Conservation (phyloP, 768 basidiomycete genomes). For the Termitomyces sp. region DNA sequence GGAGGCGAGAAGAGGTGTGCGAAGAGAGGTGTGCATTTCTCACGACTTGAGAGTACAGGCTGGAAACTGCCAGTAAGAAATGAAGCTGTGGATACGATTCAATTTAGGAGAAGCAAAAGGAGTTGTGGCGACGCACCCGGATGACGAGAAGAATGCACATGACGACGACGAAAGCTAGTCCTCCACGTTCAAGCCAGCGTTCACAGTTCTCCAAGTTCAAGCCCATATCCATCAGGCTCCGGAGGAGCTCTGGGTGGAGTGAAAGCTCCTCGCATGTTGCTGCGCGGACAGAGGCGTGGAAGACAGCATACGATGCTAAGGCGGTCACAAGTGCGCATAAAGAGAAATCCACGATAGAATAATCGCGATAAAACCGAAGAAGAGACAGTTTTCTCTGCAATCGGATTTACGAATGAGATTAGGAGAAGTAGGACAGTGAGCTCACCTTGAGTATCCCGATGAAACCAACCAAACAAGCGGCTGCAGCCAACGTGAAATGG, state of each 20-base stretch:
- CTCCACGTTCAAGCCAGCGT: slow-evolving; percentile 66
- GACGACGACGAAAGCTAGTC: slow-evolving; percentile 50
- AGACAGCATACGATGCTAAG: slow-evolving; percentile 53
- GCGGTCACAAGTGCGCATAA: slow-evolving; percentile 59
- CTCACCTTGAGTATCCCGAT: slow-evolving; percentile 64
- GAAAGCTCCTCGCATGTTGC: slow-evolving; percentile 72
- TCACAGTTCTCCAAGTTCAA: slow-evolving; percentile 80
- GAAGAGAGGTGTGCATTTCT: slow-evolving; percentile 23
- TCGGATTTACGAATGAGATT: neutral
- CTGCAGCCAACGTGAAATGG: slow-evolving; percentile 62
- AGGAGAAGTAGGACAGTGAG: slow-evolving; percentile 7
- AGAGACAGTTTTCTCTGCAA: slow-evolving; percentile 54
- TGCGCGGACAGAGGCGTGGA: slow-evolving; percentile 48
- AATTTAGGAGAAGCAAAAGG: slow-evolving; percentile 5
- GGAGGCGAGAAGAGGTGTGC: slow-evolving; percentile 15
- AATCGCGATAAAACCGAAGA: slow-evolving; percentile 79
- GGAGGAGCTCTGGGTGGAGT: slow-evolving; percentile 69
- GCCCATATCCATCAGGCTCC: slow-evolving; percentile 64
- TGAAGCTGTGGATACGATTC: slow-evolving; percentile 46
- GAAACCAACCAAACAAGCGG: slow-evolving; percentile 62
- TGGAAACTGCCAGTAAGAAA: slow-evolving; percentile 69
- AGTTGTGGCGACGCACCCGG: slow-evolving; percentile 42
- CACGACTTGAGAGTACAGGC: slow-evolving; percentile 52
- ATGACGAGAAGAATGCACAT: slow-evolving; percentile 60
- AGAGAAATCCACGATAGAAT: slow-evolving; percentile 72